Conservation (phyloP, 352 stramenopile genomes). For the Phytophthora meadii region DNA sequence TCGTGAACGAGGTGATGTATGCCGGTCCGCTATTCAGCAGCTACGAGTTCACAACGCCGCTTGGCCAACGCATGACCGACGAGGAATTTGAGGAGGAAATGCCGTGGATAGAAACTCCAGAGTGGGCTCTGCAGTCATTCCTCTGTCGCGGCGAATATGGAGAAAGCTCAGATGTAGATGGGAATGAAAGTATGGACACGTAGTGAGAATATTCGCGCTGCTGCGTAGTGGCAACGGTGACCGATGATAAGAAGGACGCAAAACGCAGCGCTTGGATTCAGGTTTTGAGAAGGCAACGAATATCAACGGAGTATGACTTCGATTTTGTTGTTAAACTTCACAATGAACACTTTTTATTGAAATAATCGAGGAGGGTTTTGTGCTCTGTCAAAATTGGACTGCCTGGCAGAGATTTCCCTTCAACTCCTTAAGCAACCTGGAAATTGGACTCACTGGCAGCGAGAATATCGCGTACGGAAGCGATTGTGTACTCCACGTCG, state of each 20-base stretch:
- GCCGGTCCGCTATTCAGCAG: slow-evolving; percentile 22
- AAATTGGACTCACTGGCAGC: slow-evolving; percentile 36
- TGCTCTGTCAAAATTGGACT: slow-evolving; percentile 18
- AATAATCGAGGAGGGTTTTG: slow-evolving; percentile 23
- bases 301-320: too few species aligned
- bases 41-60: slow-evolving; percentile 18
- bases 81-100: slow-evolving; percentile 12
- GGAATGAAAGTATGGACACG: background rate
- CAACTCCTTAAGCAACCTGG: slow-evolving; percentile 28
- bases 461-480: slow-evolving; percentile 67
- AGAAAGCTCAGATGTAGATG: background rate
- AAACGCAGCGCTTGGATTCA: too few species aligned
- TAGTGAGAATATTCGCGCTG: too few species aligned
- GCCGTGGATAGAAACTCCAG: slow-evolving; percentile 4
- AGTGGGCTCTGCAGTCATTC: slow-evolving; percentile 13
- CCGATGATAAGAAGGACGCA: too few species aligned
- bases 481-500: slow-evolving; percentile 72
- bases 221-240: too few species aligned
- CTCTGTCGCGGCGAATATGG: background rate
- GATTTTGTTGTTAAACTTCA: background rate
- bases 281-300: too few species aligned
- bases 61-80: slow-evolving; percentile 19
- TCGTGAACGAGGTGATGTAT: slow-evolving; percentile 23
- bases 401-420: slow-evolving; percentile 19
- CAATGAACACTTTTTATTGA: slow-evolving; percentile 34